Conservation (phyloP, 2,329 filamentous ascomycete species). For the Trichophyton verrucosum region DNA sequence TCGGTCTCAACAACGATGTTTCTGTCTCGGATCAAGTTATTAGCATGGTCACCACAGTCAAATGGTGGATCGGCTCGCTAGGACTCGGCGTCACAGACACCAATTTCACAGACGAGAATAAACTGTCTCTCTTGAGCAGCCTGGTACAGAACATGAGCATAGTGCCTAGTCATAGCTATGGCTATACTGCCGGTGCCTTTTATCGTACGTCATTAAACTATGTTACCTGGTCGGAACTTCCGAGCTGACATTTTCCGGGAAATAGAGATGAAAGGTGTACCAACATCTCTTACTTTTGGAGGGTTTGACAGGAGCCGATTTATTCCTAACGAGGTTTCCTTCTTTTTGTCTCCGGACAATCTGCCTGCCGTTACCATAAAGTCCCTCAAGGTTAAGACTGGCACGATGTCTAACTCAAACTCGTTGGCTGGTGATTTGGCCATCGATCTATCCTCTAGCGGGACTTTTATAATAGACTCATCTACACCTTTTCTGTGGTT, state of each 20-base stretch:
- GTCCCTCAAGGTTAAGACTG: conserved; percentile 17
- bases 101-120: conserved; percentile 17
- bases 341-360: conserved; percentile 20
- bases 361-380: conserved; percentile 23
- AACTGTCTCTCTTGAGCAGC: conserved; percentile 18
- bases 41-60: conserved; percentile 21
- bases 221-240: not conserved
- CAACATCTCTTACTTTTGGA: conserved; percentile 22
- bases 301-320: conserved; percentile 24
- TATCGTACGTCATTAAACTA: conserved; percentile 16
- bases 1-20: conserved; percentile 19
- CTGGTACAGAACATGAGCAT: conserved; percentile 18
- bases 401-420: conserved; percentile 5
- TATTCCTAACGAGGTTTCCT: conserved; percentile 18
- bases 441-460: conserved; percentile 12
- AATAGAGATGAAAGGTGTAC: conserved; percentile 20
- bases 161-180: conserved; percentile 23
- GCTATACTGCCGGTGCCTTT: conserved; percentile 23
- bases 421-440: conserved; percentile 1
- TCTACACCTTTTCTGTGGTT: conserved; percentile 31
- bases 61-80: conserved; percentile 25
- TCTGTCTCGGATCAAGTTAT: conserved; percentile 22
- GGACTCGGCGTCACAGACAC: conserved; percentile 20
- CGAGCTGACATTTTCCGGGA: not conserved
- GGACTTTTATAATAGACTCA: conserved; percentile 28